A percentile compares a stretch with the other conserved stretches of the same genome.
These are phyloP conservation scores for Ascochyta clinopodiicola DNA, from an alignment of 2,329 filamentous ascomycete genomes.

Conservation along the genomic window DNA sequence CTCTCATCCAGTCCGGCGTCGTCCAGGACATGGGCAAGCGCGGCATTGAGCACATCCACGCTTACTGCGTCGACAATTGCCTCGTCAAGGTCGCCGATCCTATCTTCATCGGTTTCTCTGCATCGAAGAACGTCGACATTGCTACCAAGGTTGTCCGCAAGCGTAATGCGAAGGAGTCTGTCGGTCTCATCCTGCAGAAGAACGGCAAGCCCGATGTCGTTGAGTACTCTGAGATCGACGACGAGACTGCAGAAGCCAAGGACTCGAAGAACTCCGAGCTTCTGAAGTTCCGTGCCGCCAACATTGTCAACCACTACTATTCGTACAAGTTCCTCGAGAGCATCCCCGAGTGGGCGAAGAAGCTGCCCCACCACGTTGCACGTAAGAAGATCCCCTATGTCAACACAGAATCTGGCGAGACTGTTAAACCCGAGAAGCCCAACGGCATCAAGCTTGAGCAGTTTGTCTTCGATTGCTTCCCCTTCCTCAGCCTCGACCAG, in stretches of 20 bases:
- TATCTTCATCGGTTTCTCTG: slow-evolving; percentile 91
- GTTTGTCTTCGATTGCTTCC: slow-evolving; percentile 99
- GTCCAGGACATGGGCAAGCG: slow-evolving; percentile 87
- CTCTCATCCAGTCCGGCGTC: slow-evolving; percentile 79
- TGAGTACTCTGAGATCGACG: slow-evolving; percentile 97
- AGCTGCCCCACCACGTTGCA: slow-evolving; percentile 92
- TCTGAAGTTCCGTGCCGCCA: slow-evolving; percentile 95
- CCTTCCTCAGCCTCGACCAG: slow-evolving; percentile 80
- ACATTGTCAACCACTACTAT: slow-evolving; percentile 99
- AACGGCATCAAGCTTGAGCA: slow-evolving; percentile 99
- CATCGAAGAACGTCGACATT: slow-evolving; percentile 87
- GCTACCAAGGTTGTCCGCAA: slow-evolving; percentile 99
- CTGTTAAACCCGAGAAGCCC: slow-evolving; percentile 88
- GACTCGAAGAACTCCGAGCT: slow-evolving; percentile 81
- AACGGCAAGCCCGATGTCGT: slow-evolving; percentile 97
- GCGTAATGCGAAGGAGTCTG: slow-evolving; percentile 93
- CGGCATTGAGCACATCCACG: slow-evolving; percentile 92
- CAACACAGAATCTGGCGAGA: slow-evolving; percentile 76
- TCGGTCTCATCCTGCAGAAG: slow-evolving; percentile 92
- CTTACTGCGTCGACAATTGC: slow-evolving; percentile 99
- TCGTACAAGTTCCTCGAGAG: slow-evolving; percentile 90
- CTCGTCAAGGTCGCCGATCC: slow-evolving; percentile 99
- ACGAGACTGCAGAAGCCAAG: slow-evolving; percentile 84
- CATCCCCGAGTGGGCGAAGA: slow-evolving; percentile 84
- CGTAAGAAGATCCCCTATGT: slow-evolving; percentile 97